Percentiles rank a stretch among this genome's conserved stretches.
Conservation (phyloP, 257 asterid genomes). For the Salvia miltiorrhiza region DNA sequence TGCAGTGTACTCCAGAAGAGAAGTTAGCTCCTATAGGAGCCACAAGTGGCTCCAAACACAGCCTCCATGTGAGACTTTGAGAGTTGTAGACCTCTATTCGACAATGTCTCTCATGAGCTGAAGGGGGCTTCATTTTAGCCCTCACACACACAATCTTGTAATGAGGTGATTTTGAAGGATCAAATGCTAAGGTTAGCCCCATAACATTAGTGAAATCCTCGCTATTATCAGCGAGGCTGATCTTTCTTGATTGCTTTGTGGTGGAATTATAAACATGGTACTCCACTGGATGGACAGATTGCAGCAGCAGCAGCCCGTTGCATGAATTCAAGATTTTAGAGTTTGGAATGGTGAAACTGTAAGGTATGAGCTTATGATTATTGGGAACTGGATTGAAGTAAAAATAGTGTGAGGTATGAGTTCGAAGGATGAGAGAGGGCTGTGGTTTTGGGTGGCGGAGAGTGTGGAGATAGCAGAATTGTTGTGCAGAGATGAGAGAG, state of each 20-base stretch:
- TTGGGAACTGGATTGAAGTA: constrained; percentile 10
- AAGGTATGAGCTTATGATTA: constrained; percentile 1
- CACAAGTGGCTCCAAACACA: background rate
- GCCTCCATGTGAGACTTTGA: constrained; percentile 10
- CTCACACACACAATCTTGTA: constrained; percentile 25
- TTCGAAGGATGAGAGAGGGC: constrained; percentile 14
- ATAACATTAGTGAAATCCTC: background rate
- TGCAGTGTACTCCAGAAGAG: constrained; percentile 26
- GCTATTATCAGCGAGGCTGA: background rate
- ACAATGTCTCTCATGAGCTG: background rate
- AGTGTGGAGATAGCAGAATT: constrained; percentile 17
- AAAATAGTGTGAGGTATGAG: background rate
- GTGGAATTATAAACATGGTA: constrained; percentile 29
- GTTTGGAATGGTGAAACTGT: constrained; percentile 1
- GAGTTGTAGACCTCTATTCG: constrained; percentile 22
- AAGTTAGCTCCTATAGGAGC: background rate
- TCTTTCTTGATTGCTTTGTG: constrained; percentile 18
- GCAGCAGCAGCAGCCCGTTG: constrained; percentile 19
- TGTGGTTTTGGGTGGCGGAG: constrained; percentile 3
- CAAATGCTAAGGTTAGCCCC: constrained; percentile 23
- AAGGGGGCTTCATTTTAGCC: background rate
- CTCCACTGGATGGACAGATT: background rate
- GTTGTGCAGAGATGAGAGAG: constrained; percentile 12
- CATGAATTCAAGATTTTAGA: constrained; percentile 21
- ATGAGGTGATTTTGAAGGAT: constrained; percentile 15